Percentiles rank a stretch among this genome's conserved stretches.
These are phyloP conservation scores for Camellia japonica DNA, from an alignment of 148 eudicot genomes.

Conservation along the genomic window DNA sequence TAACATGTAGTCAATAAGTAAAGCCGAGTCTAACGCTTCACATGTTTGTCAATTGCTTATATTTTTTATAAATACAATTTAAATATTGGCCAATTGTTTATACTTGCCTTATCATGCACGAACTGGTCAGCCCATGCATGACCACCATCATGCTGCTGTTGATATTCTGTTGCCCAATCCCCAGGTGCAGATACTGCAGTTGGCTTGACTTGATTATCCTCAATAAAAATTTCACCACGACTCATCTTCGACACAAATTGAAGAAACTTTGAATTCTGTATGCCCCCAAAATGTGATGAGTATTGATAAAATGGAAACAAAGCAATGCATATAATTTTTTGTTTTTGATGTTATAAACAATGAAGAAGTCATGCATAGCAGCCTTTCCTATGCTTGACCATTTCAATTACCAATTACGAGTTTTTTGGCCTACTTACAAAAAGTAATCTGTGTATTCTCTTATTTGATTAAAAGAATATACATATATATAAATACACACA, in stretches of 20 bases:
- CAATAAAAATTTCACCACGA: slow-evolving; percentile 81
- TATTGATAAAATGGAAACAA: slow-evolving; percentile 6
- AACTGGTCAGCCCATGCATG: slow-evolving; percentile 79
- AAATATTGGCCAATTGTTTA: not conserved
- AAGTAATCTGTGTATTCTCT: not conserved
- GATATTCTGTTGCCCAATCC: slow-evolving; percentile 87
- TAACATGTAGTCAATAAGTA: not conserved
- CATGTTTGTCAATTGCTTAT: not conserved
- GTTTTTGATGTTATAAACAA: not conserved
- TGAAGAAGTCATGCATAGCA: not conserved
- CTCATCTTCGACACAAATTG: slow-evolving; percentile 99
- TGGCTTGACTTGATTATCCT: slow-evolving; percentile 84
- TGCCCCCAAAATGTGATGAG: slow-evolving; percentile 16
- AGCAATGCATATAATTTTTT: not conserved
- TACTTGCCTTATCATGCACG: slow-evolving; percentile 63
- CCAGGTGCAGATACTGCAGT: slow-evolving; percentile 55
- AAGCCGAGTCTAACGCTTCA: not conserved
- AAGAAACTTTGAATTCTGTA: slow-evolving; percentile 90
- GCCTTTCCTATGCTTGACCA: not conserved
- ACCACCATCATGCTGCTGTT: slow-evolving; percentile 57
- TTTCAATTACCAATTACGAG: not conserved
- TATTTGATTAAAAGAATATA: not conserved
- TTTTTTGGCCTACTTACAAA: not conserved
- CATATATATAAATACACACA: not conserved
- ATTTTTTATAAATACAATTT: not conserved